Conservation (phyloP, 345 rosid genomes). For the Brassica rapa region DNA sequence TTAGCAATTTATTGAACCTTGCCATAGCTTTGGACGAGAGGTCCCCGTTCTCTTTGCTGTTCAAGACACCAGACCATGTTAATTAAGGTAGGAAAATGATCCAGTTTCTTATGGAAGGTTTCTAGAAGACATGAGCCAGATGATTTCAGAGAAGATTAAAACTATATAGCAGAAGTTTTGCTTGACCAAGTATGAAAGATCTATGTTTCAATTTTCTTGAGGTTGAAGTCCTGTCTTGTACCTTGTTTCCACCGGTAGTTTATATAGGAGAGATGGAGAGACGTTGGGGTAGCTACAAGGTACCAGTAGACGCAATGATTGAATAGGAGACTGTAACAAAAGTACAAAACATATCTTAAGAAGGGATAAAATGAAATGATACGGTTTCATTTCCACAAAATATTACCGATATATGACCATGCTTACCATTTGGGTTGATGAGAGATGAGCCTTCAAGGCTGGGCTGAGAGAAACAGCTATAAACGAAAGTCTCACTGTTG, state of each 20-base stretch:
- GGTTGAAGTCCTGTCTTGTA: slow-evolving; percentile 15
- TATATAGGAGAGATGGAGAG: slow-evolving; percentile 72
- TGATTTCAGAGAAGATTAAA: neutral
- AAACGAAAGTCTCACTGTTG: slow-evolving; percentile 66
- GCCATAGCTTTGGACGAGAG: slow-evolving; percentile 65
- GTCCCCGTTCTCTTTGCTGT: slow-evolving; percentile 73
- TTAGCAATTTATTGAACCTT: slow-evolving; percentile 61
- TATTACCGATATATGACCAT: neutral
- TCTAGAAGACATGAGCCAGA: slow-evolving; percentile 3
- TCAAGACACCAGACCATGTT: slow-evolving; percentile 22
- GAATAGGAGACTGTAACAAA: slow-evolving; percentile 66
- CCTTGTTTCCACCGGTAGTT: slow-evolving; percentile 75
- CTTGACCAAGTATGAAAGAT: neutral
- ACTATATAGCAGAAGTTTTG: neutral
- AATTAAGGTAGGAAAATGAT: slow-evolving; percentile 10
- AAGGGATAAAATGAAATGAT: neutral
- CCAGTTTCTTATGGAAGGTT: slow-evolving; percentile 8
- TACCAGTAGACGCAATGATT: slow-evolving; percentile 70
- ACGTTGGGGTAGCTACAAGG: slow-evolving; percentile 81
- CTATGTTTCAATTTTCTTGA: neutral
- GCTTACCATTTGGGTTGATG: slow-evolving; percentile 65
- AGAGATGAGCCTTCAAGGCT: slow-evolving; percentile 62
- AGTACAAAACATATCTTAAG: neutral
- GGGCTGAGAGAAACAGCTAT: slow-evolving; percentile 78
- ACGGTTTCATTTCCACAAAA: neutral